These are phyloP conservation scores for Apiospora rasikravindrae DNA, from an alignment of 2,329 filamentous ascomycete species.

Conservation along the genomic window DNA sequence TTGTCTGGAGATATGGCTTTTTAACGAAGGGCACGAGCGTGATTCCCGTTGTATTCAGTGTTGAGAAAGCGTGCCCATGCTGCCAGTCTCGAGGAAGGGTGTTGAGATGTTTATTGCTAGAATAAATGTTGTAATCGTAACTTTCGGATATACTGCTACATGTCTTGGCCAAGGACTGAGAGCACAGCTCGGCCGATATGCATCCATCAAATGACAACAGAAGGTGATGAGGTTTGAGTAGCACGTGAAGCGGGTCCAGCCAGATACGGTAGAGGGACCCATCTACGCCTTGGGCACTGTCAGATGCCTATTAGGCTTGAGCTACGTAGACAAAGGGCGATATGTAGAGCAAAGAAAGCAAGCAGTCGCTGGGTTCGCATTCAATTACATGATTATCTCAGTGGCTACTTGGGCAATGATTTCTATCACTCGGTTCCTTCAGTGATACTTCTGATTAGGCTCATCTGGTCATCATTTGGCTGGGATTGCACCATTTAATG, in stretches of 20 bases:
- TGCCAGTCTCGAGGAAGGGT: not conserved
- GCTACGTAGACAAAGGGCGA: not conserved
- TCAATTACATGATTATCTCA: not conserved
- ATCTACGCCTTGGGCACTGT: not conserved
- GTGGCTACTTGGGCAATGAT: not conserved
- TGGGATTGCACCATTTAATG: not conserved
- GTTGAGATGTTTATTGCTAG: not conserved
- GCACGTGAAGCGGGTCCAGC: slow-evolving; percentile 2
- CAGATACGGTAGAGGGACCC: not conserved
- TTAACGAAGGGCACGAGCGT: not conserved
- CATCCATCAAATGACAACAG: not conserved
- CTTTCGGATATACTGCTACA: not conserved
- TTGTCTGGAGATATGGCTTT: not conserved
- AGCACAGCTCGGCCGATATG: not conserved
- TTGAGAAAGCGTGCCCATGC: not conserved
- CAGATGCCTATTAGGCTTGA: not conserved
- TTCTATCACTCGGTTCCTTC: not conserved
- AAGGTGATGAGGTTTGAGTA: not conserved
- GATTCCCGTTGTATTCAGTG: not conserved
- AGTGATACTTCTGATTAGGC: not conserved
- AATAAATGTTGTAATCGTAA: not conserved
- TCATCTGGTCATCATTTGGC: not conserved
- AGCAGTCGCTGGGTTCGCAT: not conserved
- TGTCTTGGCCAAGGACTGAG: not conserved
- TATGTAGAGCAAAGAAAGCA: not conserved